Evolutionary conservation across 495 filamentous ascomycete genomes (phyloP), one percentile per base, ranked within the genome.

Genomic region (Neurospora discreta): DNA sequence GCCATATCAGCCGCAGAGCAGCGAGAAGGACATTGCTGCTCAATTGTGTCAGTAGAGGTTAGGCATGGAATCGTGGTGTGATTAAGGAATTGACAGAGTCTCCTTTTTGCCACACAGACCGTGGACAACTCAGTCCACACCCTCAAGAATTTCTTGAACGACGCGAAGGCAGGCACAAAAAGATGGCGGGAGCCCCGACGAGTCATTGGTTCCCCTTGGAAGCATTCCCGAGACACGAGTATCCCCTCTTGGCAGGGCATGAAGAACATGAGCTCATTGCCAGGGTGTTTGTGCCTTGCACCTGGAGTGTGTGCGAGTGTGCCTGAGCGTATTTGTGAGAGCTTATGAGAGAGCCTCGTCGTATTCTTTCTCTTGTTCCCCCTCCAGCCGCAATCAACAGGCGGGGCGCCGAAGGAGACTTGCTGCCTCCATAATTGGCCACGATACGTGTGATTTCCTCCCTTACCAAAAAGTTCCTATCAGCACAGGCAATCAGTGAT

Each of bases 1-100:
- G 70, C 70, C 70, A 67, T 71, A 33, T 68, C 70, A 71, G 70
- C 70, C 70, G 70, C 70, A 71, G 41, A 60, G 26, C 39, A 60
- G 30, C 69, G 20, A 60, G 38, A 70, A 58, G n/a, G 69, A 42
- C 30, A 18, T 70, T 70, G 69, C 20, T 26, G 13, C 36, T 60
- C 26, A 60, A 60, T 13, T 33, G 52, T 26, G 52, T 16, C 7
- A 15, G 43, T 46, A 13, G n/a, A n/a, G 42, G 42, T 44, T 44
- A 44, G 42, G 43, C 43, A 44, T 44, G 8, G n/a, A 20, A 44
- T 44, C 18, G 43, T 46, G 43, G 43, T 46, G 43, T 9, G 43
- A 46, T n/a, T 20, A 20, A 46, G 43, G 43, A 46, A 46, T n/a
- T 11, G 43, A 46, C 43, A 46, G n/a, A n/a, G 43, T 20, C n/a